Evolutionary conservation across 1,139 yeast genomes (phyloP), one percentile per base, ranked within the genome.

Genomic region (Meyerozyma elateridarum): DNA sequence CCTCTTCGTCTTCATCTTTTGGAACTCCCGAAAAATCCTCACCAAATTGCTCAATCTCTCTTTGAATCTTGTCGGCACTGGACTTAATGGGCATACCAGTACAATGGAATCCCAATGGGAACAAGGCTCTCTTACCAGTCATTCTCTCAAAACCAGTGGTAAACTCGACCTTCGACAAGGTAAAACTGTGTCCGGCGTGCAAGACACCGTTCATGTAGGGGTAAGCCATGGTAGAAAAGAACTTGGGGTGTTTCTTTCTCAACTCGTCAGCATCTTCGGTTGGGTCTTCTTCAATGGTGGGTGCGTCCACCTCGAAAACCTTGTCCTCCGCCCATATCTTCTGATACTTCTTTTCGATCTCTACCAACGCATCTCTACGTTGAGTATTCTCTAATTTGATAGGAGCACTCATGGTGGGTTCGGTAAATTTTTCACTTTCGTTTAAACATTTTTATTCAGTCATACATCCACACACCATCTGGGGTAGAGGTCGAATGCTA

Each of bases 71-170:
- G 63, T 91, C 99, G 30, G 99, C 98, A 52, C 96, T 76, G 12
- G 98, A 91, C 66, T 79, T 83, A 58, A 91, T 93, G 36, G 99
- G 98, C 96, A 91, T 84, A 70, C 99, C 99, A 28, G 98, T 91
- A 73, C 98, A 93, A 63, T 91, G 99, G 80, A 91, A 91, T 34
- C 98, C 99, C 40, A 93, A 73, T 32, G 99, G 98, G 65, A 87
- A 91, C 41, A 91, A 68, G 21, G 96, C 96, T 49, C 84, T 76
- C 62, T 84, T 87, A 44, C 97, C 97, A 52, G 75, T 73, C 91
- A 93, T 84, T 62, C 97, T 79, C 64, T 91, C 96, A 54, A 83
- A 93, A 36, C 98, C 97, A 36, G 85, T 73, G 34, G 93, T 84
- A 58, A 84, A 93, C 60, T 93, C 99, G 33, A 79, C 94, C 64